These are phyloP conservation scores for Alternaria sp. DNA, from an alignment of 2,329 filamentous ascomycete species.

Conservation along the genomic window DNA sequence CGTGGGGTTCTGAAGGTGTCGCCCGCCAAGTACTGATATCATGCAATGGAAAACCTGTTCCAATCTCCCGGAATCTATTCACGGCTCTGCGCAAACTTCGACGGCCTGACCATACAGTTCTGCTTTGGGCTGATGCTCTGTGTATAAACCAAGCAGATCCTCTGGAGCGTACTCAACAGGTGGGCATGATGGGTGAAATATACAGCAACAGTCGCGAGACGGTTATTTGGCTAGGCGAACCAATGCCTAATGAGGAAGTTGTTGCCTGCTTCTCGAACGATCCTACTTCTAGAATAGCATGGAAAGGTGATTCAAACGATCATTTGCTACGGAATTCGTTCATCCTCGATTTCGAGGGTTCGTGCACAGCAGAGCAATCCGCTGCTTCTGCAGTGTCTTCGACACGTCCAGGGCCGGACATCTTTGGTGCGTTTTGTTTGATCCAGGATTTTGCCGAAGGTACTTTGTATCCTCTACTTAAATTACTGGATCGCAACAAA, in stretches of 20 bases:
- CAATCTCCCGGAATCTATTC: constrained; percentile 24
- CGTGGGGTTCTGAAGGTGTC: constrained; percentile 16
- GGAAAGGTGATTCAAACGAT: constrained; percentile 8
- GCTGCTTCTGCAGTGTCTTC: not conserved
- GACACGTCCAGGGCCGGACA: constrained; percentile 10
- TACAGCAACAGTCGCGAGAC: constrained; percentile 16
- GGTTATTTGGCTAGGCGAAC: constrained; percentile 14
- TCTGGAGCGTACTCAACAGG: constrained; percentile 11
- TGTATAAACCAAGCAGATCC: constrained; percentile 14
- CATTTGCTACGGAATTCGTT: not conserved
- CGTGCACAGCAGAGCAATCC: not conserved
- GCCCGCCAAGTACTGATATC: constrained; percentile 18
- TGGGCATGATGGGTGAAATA: constrained; percentile 14
- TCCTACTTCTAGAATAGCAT: not conserved
- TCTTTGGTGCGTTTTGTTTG: constrained; percentile 31
- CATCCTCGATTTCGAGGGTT: not conserved
- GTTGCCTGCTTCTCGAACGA: not conserved
- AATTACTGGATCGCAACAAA: constrained; percentile 15
- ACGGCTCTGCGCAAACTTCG: constrained; percentile 24
- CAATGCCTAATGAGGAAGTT: not conserved
- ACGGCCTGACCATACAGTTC: constrained; percentile 4
- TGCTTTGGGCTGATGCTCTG: constrained; percentile 13
- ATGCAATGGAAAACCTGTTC: constrained; percentile 16
- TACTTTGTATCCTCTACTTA: constrained; percentile 4
- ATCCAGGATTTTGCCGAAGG: constrained; percentile 27